phyloP scores from a whole-genome alignment of 352 stramenopile species.

The Globisporangium okanoganense region DNA sequence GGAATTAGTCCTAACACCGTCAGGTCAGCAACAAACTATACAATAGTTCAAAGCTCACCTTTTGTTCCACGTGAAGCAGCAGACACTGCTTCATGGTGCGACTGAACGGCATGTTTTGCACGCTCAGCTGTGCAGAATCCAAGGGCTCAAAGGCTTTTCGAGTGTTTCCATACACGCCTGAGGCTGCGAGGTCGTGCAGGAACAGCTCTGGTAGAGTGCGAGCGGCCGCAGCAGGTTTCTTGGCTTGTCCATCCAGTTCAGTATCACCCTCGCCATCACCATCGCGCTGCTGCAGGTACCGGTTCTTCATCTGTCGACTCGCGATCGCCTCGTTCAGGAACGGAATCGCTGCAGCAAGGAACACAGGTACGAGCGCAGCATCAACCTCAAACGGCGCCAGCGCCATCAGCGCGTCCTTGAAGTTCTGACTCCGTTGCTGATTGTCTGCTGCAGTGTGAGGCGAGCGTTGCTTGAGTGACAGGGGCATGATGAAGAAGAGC shows the following conservation, averaged over 20 bases:
- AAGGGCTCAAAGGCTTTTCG: background rate
- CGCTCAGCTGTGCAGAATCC: background rate
- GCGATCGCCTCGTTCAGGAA: slow-evolving; percentile 45
- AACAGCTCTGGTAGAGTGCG: slow-evolving; percentile 11
- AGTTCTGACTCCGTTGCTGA: slow-evolving; percentile 27
- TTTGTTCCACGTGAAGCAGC: slow-evolving; percentile 28
- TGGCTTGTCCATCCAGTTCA: background rate
- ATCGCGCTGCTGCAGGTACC: slow-evolving; percentile 31
- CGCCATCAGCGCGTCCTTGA: slow-evolving; percentile 31
- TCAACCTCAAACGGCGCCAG: slow-evolving; percentile 48
- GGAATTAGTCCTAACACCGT: background rate
- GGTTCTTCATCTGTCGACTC: slow-evolving; percentile 65
- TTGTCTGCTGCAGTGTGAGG: slow-evolving; percentile 13
- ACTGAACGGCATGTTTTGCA: slow-evolving; percentile 36
- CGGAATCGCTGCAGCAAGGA: slow-evolving; percentile 30
- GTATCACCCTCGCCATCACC: background rate
- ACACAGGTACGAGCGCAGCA: slow-evolving; percentile 30
- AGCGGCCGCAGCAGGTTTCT: background rate
- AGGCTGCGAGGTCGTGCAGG: background rate
- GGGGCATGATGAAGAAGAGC: slow-evolving; percentile 42
- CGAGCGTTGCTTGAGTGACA: background rate
- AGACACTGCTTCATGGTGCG: slow-evolving; percentile 30
- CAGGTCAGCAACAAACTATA: background rate
- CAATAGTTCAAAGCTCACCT: too few species aligned
- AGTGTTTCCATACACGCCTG: slow-evolving; percentile 1